These are phyloP conservation scores for Calonectria fujianensis DNA, from an alignment of 2,329 filamentous ascomycete species.

Conservation along the genomic window DNA sequence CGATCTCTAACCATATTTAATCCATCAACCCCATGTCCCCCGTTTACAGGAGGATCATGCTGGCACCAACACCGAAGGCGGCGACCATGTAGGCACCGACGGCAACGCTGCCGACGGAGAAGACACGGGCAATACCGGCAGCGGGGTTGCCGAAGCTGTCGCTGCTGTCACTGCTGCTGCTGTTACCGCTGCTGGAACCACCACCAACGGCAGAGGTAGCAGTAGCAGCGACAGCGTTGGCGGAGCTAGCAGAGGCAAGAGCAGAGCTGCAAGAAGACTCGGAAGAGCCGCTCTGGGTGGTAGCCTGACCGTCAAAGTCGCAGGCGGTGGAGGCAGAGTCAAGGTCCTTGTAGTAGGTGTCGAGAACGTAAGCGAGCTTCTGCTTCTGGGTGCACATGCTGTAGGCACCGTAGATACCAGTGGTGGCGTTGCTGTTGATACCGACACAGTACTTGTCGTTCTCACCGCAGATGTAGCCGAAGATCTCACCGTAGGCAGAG, in stretches of 20 bases:
- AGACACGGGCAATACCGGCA: constrained; percentile 61
- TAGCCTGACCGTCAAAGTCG: constrained; percentile 81
- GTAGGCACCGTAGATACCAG: constrained; percentile 84
- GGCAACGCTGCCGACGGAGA: constrained; percentile 68
- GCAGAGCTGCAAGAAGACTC: constrained; percentile 74
- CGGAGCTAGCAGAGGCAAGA: constrained; percentile 78
- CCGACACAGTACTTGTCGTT: constrained; percentile 76
- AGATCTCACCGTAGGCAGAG: constrained; percentile 80
- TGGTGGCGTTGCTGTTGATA: constrained; percentile 80
- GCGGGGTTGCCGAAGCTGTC: constrained; percentile 62
- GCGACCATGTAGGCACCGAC: constrained; percentile 71
- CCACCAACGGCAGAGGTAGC: constrained; percentile 63
- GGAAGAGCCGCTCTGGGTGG: constrained; percentile 68
- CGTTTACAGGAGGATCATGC: constrained; percentile 72
- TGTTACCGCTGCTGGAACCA: constrained; percentile 49
- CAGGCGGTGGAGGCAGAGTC: constrained; percentile 76
- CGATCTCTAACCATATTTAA: constrained; percentile 35
- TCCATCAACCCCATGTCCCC: constrained; percentile 30
- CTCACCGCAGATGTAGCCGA: constrained; percentile 82
- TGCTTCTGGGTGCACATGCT: constrained; percentile 83
- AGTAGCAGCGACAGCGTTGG: constrained; percentile 68
- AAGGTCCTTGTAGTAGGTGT: constrained; percentile 81
- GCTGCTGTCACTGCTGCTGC: constrained; percentile 50
- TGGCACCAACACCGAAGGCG: constrained; percentile 71
- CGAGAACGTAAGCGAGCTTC: constrained; percentile 84